These are phyloP conservation scores for Xylaria longipes DNA, from an alignment of 495 filamentous ascomycete genomes.

Conservation along the genomic window DNA sequence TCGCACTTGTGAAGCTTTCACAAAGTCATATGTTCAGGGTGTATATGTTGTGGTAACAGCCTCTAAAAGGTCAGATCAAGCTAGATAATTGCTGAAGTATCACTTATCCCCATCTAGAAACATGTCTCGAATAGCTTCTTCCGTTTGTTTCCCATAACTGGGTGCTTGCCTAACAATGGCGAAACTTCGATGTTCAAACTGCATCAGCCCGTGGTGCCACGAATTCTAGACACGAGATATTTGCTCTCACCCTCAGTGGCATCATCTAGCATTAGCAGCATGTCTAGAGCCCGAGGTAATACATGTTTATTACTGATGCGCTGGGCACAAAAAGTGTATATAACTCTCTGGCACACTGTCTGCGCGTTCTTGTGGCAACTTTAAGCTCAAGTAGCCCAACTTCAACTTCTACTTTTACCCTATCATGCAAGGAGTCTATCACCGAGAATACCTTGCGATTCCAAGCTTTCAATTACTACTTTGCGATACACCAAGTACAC, in stretches of 20 bases:
- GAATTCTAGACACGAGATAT: background rate
- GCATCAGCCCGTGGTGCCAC: background rate
- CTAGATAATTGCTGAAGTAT: background rate
- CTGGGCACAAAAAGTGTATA: background rate
- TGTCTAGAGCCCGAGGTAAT: background rate
- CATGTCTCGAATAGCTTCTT: background rate
- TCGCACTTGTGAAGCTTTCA: background rate
- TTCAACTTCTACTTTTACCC: background rate
- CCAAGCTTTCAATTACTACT: background rate
- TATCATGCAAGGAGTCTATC: background rate
- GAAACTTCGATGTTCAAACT: background rate
- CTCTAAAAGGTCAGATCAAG: background rate
- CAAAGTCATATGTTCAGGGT: background rate
- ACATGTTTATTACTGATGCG: background rate
- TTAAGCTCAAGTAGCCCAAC: background rate
- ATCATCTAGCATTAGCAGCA: background rate
- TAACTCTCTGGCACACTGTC: background rate
- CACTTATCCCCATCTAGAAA: background rate
- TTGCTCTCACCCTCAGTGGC: background rate
- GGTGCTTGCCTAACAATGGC: background rate
- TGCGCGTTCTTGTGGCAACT: background rate
- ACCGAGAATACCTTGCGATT: background rate
- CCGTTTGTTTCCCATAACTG: background rate
- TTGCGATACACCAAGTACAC: background rate
- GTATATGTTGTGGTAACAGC: background rate